These are phyloP conservation scores for Tirmania nivea DNA, from an alignment of 495 filamentous ascomycete species.

Conservation along the genomic window DNA sequence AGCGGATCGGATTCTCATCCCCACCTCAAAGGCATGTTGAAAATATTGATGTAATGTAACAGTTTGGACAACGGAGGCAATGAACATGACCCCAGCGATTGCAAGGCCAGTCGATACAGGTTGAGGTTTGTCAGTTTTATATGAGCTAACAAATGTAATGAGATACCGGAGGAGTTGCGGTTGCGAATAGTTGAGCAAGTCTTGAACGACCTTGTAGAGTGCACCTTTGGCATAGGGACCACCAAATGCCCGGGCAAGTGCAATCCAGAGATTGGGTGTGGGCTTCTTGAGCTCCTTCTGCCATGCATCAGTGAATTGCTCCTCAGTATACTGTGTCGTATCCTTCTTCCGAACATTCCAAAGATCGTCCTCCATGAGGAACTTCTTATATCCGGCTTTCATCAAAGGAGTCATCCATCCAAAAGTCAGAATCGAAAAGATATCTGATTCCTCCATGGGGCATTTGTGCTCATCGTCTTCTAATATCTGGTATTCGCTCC, in stretches of 20 bases:
- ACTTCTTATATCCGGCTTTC: constrained; percentile 82
- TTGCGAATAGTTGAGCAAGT: constrained; percentile 67
- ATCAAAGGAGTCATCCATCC: constrained; percentile 98
- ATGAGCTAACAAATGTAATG: constrained; percentile 73
- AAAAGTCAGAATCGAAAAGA: constrained; percentile 89
- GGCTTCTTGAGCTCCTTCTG: constrained; percentile 47
- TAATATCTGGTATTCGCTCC: constrained; percentile 60
- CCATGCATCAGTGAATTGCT: constrained; percentile 54
- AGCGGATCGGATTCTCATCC: constrained; percentile 85
- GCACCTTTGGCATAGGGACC: constrained; percentile 58
- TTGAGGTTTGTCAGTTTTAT: constrained; percentile 38
- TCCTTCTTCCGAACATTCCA: constrained; percentile 76
- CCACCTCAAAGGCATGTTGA: constrained; percentile 78
- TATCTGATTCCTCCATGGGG: constrained; percentile 77
- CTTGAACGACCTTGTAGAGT: constrained; percentile 68
- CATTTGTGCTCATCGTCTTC: constrained; percentile 65
- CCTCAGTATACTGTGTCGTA: constrained; percentile 47
- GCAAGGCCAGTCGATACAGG: constrained; percentile 65
- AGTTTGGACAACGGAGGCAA: constrained; percentile 67
- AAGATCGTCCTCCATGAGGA: constrained; percentile 83
- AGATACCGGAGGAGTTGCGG: constrained; percentile 73
- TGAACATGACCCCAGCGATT: constrained; percentile 84
- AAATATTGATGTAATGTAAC: constrained; percentile 80
- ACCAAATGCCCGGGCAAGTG: constrained; percentile 70
- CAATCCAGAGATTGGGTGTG: constrained; percentile 72